These are phyloP conservation scores for Quercus rubra DNA, from an alignment of 306 rosid species.

Conservation along the genomic window DNA sequence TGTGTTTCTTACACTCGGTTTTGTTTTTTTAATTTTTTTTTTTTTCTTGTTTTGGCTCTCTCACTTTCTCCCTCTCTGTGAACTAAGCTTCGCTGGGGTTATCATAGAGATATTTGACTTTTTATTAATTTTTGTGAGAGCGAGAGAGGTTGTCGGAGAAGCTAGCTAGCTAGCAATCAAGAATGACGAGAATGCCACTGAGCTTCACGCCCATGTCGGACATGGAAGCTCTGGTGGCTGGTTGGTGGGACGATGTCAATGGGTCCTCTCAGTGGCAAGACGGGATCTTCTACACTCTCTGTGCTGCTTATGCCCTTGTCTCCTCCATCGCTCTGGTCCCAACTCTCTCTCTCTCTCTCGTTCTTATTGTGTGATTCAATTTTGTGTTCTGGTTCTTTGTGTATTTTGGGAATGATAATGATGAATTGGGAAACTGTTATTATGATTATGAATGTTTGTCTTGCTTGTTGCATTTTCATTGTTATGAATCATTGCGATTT, in stretches of 20 bases:
- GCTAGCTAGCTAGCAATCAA: neutral
- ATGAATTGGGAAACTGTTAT: neutral
- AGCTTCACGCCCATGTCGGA: slow-evolving; percentile 33
- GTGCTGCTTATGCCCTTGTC: slow-evolving; percentile 74
- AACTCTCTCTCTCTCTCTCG: neutral
- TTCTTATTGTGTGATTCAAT: neutral
- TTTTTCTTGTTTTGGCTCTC: neutral
- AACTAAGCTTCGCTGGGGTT: too few species aligned
- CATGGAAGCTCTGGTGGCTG: slow-evolving; percentile 19
- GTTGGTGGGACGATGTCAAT: slow-evolving; percentile 68
- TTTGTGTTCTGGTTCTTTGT: neutral
- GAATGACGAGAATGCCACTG: slow-evolving; percentile 50
- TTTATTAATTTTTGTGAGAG: neutral
- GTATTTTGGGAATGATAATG: neutral
- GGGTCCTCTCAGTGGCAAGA: slow-evolving; percentile 48
- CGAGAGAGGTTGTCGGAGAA: neutral
- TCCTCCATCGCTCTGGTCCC: slow-evolving; percentile 77
- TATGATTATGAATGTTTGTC: neutral
- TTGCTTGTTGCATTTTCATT: neutral
- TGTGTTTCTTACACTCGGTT: neutral
- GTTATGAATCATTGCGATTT: neutral
- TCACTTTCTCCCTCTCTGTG: neutral
- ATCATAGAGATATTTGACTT: neutral
- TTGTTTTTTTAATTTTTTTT: neutral
- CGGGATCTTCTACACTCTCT: slow-evolving; percentile 66